phyloP scores from a whole-genome alignment of 129 eudicot genomes.

The Flaveria sonorensis region DNA sequence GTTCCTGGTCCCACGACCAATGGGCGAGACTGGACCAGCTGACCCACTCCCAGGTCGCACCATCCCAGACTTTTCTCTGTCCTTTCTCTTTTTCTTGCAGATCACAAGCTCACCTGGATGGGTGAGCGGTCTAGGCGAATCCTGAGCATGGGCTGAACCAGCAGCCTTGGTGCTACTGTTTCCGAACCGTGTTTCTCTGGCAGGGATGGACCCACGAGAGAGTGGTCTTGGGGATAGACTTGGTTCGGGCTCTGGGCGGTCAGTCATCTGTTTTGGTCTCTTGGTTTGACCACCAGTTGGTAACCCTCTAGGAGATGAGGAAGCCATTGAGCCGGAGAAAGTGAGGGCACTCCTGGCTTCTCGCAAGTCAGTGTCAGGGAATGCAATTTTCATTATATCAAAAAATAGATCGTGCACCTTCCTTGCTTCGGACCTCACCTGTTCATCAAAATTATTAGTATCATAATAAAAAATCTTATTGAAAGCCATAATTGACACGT shows the following conservation, averaged over 20 bases:
- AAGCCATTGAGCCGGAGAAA: slow-evolving; percentile 54
- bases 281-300: slow-evolving; percentile 43
- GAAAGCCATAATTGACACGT: neutral
- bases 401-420: slow-evolving; percentile 92
- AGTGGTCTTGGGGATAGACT: slow-evolving; percentile 52
- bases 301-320: slow-evolving; percentile 55
- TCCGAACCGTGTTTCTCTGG: slow-evolving; percentile 63
- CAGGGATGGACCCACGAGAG: slow-evolving; percentile 49
- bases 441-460: slow-evolving; percentile 14
- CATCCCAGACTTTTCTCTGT: slow-evolving; percentile 63
- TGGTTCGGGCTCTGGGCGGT: slow-evolving; percentile 50
- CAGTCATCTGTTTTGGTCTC: slow-evolving; percentile 53
- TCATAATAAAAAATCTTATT: neutral
- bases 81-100: slow-evolving; percentile 92
- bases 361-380: slow-evolving; percentile 76
- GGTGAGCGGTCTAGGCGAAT: slow-evolving; percentile 51
- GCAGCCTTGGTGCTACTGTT: slow-evolving; percentile 41
- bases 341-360: slow-evolving; percentile 77
- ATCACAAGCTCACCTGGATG: slow-evolving; percentile 97
- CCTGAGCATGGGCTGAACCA: slow-evolving; percentile 29
- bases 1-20: slow-evolving; percentile 54
- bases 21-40: slow-evolving; percentile 63
- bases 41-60: slow-evolving; percentile 53
- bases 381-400: slow-evolving; percentile 69
- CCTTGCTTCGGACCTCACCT: slow-evolving; percentile 92